Conservation (phyloP, 495 filamentous ascomycete genomes). For the Aspergillus bridgeri region DNA sequence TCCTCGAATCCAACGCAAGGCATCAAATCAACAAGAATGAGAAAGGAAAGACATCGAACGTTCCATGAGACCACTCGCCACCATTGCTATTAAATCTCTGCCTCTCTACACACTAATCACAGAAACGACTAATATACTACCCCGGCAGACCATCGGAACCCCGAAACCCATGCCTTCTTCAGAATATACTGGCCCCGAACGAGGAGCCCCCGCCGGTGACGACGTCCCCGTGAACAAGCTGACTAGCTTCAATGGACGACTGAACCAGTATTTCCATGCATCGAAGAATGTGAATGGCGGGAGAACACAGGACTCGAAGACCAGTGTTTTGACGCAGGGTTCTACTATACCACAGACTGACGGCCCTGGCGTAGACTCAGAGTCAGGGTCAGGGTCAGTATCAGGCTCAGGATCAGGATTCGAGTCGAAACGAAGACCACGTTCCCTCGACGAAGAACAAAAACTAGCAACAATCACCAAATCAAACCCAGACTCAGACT, state of each 20-base stretch:
- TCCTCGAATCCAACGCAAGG: neutral
- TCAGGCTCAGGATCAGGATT: neutral
- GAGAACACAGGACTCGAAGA: neutral
- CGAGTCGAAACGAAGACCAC: neutral
- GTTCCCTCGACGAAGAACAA: neutral
- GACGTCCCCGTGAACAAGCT: conserved; percentile 36
- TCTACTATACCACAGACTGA: too few relatives aligned
- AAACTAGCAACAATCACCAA: neutral
- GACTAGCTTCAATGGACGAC: conserved; percentile 53
- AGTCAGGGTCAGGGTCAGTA: too few relatives aligned
- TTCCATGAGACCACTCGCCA: neutral
- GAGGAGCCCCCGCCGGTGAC: conserved; percentile 5
- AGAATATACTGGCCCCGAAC: neutral
- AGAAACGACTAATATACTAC: neutral
- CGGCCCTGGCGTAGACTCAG: too few relatives aligned
- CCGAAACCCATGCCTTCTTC: neutral
- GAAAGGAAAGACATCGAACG: neutral
- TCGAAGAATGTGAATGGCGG: conserved; percentile 5
- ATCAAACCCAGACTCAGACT: neutral
- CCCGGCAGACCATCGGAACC: neutral
- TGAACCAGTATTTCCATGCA: conserved; percentile 44
- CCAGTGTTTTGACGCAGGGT: neutral
- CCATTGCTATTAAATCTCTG: neutral
- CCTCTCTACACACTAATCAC: neutral
- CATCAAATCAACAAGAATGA: too few relatives aligned